Conservation (phyloP, 2,329 filamentous ascomycete genomes). For the Cyphellophora europaea region DNA sequence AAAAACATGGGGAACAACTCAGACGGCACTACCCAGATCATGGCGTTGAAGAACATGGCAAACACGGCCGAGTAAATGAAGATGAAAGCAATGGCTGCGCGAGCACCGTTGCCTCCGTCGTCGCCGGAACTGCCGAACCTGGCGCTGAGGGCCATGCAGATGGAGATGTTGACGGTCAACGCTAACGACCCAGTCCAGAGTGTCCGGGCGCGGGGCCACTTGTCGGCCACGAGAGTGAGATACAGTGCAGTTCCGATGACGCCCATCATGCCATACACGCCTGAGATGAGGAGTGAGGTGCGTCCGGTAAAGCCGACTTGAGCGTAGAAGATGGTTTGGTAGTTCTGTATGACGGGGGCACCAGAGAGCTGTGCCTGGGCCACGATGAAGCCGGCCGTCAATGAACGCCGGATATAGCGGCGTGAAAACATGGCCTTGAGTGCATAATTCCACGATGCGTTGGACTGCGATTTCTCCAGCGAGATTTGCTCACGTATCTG, state of each 20-base stretch:
- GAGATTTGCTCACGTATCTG: not conserved
- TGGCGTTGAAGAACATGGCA: constrained; percentile 30
- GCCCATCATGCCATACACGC: constrained; percentile 29
- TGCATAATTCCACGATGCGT: not conserved
- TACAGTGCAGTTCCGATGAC: constrained; percentile 26
- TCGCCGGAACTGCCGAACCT: constrained; percentile 11
- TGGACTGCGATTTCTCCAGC: not conserved
- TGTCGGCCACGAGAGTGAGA: constrained; percentile 24
- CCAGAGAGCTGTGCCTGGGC: constrained; percentile 27
- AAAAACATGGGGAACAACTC: constrained; percentile 25
- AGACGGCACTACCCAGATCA: constrained; percentile 24
- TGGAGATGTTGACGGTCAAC: constrained; percentile 19
- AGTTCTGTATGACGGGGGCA: constrained; percentile 29
- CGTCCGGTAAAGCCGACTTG: constrained; percentile 25
- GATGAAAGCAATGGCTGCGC: constrained; percentile 27
- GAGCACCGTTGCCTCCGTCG: constrained; percentile 20
- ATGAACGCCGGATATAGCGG: constrained; percentile 25
- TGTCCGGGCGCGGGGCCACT: constrained; percentile 25
- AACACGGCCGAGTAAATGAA: constrained; percentile 27
- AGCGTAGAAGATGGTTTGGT: constrained; percentile 27
- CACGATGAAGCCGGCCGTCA: constrained; percentile 25
- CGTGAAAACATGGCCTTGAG: no score
- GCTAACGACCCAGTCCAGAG: constrained; percentile 23
- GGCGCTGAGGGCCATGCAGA: constrained; percentile 21
- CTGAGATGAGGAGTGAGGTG: constrained; percentile 25